Conservation (phyloP, 768 basidiomycete genomes). For the Clitopilus hobsonii region DNA sequence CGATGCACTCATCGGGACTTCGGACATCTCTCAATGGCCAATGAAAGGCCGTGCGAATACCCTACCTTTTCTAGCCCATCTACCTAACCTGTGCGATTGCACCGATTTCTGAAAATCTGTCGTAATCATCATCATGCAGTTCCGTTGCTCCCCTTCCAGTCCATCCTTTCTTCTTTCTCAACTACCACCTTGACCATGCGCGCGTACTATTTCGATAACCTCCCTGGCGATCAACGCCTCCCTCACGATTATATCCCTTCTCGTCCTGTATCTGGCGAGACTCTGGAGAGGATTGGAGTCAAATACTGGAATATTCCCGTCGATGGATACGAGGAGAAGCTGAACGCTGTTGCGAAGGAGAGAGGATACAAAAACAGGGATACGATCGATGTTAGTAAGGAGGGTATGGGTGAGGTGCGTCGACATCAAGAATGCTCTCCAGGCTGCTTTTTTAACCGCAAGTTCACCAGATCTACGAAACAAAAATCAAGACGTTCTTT, state of each 20-base stretch:
- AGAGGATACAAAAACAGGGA: conserved; percentile 83
- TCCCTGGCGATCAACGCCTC: conserved; percentile 76
- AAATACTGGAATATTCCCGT: conserved; percentile 65
- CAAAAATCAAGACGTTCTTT: conserved; percentile 79
- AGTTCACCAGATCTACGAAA: conserved; percentile 52
- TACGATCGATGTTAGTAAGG: conserved; percentile 70
- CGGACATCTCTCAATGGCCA: too few species aligned
- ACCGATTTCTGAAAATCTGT: too few species aligned
- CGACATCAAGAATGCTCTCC: neutral
- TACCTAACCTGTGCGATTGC: too few species aligned
- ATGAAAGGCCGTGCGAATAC: too few species aligned
- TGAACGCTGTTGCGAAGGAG: conserved; percentile 63
- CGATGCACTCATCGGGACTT: too few species aligned
- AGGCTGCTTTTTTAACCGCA: neutral
- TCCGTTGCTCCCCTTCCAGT: too few species aligned
- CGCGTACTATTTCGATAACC: conserved; percentile 72
- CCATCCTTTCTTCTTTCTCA: too few species aligned
- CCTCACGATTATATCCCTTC: conserved; percentile 67
- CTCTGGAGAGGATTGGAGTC: conserved; percentile 57
- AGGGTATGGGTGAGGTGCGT: conserved; percentile 69
- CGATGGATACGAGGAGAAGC: conserved; percentile 47
- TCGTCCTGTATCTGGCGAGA: conserved; percentile 44
- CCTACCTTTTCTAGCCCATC: too few species aligned
- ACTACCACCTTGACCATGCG: too few species aligned
- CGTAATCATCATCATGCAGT: too few species aligned